Conservation (phyloP, 331 rosid genomes). For the Cydonia oblonga region DNA sequence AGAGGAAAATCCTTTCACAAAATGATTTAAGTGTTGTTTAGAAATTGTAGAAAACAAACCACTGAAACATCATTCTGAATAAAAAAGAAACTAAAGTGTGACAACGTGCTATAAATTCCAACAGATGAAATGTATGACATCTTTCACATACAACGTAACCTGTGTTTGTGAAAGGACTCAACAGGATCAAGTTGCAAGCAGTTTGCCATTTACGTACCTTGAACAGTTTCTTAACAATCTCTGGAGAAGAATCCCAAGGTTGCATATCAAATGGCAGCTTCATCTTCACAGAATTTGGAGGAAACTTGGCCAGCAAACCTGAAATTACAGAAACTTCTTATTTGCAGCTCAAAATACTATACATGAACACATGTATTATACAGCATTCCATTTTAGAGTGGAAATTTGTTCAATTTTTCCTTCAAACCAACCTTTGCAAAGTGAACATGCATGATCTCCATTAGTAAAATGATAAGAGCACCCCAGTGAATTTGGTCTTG, state of each 20-base stretch:
- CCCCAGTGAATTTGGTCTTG: conserved; percentile 26
- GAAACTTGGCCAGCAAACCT: conserved; percentile 75
- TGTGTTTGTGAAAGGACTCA: neutral
- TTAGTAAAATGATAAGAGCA: conserved; percentile 51
- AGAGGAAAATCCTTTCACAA: neutral
- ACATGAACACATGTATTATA: neutral
- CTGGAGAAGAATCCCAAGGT: conserved; percentile 86
- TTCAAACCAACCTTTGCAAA: conserved; percentile 64
- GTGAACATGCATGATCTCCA: conserved; percentile 51
- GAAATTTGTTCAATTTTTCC: neutral
- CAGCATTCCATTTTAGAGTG: neutral
- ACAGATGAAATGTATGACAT: neutral
- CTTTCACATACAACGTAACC: neutral
- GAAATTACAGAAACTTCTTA: conserved; percentile 17
- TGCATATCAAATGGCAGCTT: conserved; percentile 74
- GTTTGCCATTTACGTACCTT: conserved; percentile 44
- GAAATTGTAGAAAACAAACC: neutral
- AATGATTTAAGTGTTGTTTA: neutral
- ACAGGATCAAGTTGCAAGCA: conserved; percentile 10
- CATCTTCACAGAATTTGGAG: conserved; percentile 81
- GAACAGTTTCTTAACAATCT: conserved; percentile 72
- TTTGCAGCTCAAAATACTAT: neutral
- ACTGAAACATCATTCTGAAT: neutral
- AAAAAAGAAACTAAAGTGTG: neutral
- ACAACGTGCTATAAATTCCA: neutral